Evolutionary conservation across 768 basidiomycete genomes (phyloP).

Genomic region (Naganishia friedmannii): DNA sequence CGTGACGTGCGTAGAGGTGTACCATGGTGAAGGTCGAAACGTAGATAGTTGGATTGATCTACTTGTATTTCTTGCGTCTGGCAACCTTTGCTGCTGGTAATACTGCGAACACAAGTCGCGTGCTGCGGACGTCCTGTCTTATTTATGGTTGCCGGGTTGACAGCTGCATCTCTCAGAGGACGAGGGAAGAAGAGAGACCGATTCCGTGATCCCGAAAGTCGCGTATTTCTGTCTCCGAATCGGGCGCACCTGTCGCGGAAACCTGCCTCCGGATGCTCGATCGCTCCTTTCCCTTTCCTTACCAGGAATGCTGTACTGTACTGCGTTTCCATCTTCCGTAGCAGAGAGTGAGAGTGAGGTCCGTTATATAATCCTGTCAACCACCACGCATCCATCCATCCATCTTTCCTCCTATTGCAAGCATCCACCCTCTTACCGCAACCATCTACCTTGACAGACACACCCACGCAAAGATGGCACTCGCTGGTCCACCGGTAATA

Average conservation of each 20-base stretch:
- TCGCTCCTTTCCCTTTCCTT: too few relatives aligned
- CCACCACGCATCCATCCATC: background rate
- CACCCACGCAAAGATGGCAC: background rate
- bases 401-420: background rate
- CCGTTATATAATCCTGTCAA: background rate
- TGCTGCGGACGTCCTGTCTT: background rate
- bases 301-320: too few relatives aligned
- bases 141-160: background rate
- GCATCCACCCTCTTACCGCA: too few relatives aligned
- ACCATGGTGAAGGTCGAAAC: background rate
- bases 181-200: too few relatives aligned
- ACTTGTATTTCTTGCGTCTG: background rate
- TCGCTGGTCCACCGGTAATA: conserved; percentile 16
- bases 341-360: background rate
- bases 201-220: background rate
- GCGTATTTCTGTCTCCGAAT: conserved; percentile 5
- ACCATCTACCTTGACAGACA: too few relatives aligned
- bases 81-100: background rate
- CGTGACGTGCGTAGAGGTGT: background rate
- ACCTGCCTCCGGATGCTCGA: too few relatives aligned
- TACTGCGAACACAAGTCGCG: background rate
- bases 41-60: background rate
- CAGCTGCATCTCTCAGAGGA: too few relatives aligned
- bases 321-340: too few relatives aligned
- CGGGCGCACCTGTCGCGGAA: conserved; percentile 11